Evolutionary conservation across 2,329 filamentous ascomycete species (phyloP), one percentile per base, ranked within the genome.

Genomic region (Monilinia laxa): DNA sequence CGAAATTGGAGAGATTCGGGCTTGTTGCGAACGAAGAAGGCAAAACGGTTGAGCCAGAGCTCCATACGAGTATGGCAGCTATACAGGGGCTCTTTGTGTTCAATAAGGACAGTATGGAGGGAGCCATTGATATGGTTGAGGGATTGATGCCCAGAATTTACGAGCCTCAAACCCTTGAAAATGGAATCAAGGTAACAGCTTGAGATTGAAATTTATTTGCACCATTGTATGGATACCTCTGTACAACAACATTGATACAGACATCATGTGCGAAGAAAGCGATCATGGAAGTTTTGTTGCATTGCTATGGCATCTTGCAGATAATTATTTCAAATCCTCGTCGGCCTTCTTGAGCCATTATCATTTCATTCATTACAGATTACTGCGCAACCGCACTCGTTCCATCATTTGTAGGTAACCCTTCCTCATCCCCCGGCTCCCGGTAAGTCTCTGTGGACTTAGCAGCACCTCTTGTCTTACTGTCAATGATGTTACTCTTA

Each of bases 41-140:
- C 1, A 35, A 67, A 55, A 54, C 40, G 20, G 70, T 68, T 28
- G 66, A 57, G 49, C 55, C 66, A 12, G 72, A 70, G 62, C 55
- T 75, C 6, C 67, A 72, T n/a, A 91, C 92, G 20, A 98, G 93
- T 76, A 93, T 94, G 5, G 95, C 95, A 38, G 92, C 93, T 28
- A 87, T 99, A 40, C 95, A 99, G 78, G 95, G 95, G 0, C 79
- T 99, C 55, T 99, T 99, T 78, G 78, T 98, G 77, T 96, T 96
- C 77, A 96, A 98, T 79, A 99, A 99, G 80, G 90, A 89, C 70
- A 85, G 96, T 73, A 90, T 93, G 82, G 84, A 93, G 71, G 93
- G 94, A 2, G 94, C 94, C 18, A 93, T 98, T 71, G 80, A 81
- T 20, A 93, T 91, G 89, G 90, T 89, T 1, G 88, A 91, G 69